Evolutionary conservation across 805 yeast species (phyloP).

Genomic region (Pachysolen tannophilus): DNA sequence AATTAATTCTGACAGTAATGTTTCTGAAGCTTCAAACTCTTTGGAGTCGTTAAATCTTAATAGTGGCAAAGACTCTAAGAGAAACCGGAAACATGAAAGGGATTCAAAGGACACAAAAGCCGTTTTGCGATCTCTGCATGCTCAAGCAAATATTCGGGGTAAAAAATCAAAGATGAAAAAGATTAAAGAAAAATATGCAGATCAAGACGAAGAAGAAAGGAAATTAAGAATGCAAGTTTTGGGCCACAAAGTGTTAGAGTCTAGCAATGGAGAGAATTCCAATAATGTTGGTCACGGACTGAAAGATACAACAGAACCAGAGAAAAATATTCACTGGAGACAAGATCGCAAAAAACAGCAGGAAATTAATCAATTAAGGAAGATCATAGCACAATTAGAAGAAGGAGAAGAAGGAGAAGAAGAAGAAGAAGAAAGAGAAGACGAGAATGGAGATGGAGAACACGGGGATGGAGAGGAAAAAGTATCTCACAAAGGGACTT

Average conservation of each 20-base stretch:
- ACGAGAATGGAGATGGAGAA: too few species aligned
- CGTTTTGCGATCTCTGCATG: conserved; percentile 15
- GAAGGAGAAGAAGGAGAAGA: conserved; percentile 10
- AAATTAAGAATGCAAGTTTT: conserved; percentile 65
- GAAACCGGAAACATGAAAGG: too few species aligned
- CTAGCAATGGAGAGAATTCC: conserved; percentile 4
- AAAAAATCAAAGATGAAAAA: conserved; percentile 79
- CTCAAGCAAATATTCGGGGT: conserved; percentile 57
- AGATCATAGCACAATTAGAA: conserved; percentile 23
- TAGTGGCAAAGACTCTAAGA: too few species aligned
- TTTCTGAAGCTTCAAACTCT: too few species aligned
- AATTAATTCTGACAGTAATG: too few species aligned
- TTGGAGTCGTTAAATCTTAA: too few species aligned
- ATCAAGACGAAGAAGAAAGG: conserved; percentile 89
- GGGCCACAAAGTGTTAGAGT: conserved; percentile 32
- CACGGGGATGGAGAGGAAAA: conserved; percentile 28
- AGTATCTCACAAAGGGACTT: too few species aligned
- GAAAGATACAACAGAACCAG: conserved; percentile 2
- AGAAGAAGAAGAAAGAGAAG: conserved; percentile 12
- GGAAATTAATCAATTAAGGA: conserved; percentile 21
- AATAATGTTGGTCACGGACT: background rate
- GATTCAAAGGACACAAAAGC: too few species aligned
- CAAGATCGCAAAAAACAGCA: conserved; percentile 17
- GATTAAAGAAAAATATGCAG: conserved; percentile 74
- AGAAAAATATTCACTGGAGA: conserved; percentile 7